Evolutionary conservation across 73 alveolate genomes (phyloP).

Genomic region (Paramecium tetraurelia): DNA sequence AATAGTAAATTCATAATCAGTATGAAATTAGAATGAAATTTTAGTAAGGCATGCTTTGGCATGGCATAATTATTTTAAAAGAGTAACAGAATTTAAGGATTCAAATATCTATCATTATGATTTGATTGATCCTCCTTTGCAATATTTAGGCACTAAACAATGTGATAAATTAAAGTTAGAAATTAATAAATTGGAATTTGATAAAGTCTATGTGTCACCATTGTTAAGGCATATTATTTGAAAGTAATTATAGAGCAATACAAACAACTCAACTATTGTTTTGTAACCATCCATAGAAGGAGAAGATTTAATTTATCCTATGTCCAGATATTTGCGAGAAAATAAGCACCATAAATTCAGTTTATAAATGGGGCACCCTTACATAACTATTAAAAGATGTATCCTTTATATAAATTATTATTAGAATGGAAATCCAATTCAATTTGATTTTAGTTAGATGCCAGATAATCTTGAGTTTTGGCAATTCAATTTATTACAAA

Average conservation of each 20-base stretch:
- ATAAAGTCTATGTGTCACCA: constrained; percentile 42
- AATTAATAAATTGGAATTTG: not conserved
- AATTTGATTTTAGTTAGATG: constrained; percentile 5
- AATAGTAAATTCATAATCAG: not conserved
- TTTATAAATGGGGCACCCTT: constrained; percentile 27
- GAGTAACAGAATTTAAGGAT: not conserved
- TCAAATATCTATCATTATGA: not conserved
- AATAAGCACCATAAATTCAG: not conserved
- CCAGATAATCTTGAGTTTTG: constrained; percentile 6
- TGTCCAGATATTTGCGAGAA: not conserved
- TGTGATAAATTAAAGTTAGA: not conserved
- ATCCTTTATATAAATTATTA: not conserved
- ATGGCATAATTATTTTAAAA: constrained; percentile 39
- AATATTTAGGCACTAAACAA: not conserved
- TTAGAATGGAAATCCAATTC: constrained; percentile 17
- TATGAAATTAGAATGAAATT: not conserved
- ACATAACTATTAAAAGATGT: not conserved
- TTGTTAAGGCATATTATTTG: not conserved
- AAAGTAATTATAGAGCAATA: not conserved
- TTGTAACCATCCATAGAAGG: constrained; percentile 15
- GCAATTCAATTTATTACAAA: not conserved
- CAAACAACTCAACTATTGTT: constrained; percentile 22
- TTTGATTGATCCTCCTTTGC: constrained; percentile 26
- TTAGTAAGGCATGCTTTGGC: constrained; percentile 43
- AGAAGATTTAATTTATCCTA: not conserved